Evolutionary conservation across 495 filamentous ascomycete genomes (phyloP).

Genomic region (Penicillium waksmanii): DNA sequence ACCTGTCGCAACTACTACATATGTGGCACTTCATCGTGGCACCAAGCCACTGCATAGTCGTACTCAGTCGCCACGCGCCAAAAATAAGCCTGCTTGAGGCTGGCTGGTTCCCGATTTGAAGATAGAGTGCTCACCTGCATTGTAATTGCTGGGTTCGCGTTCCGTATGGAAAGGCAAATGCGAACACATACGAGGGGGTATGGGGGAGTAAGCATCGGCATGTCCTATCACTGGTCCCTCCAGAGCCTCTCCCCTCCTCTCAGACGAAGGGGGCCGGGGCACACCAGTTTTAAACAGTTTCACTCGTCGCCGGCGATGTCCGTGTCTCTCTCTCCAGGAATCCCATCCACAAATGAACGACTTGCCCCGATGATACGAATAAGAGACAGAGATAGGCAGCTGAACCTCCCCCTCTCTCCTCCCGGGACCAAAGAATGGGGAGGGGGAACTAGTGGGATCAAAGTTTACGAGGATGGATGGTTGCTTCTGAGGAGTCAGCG

Average conservation of each 20-base stretch:
- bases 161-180: constrained; percentile 1
- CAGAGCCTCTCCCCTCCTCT: background rate
- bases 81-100: background rate
- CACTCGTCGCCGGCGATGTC: constrained; percentile 1
- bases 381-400: background rate
- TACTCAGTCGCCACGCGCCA: background rate
- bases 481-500: background rate
- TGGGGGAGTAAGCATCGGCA: background rate
- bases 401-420: background rate
- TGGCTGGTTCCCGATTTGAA: background rate
- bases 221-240: background rate
- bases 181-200: constrained; percentile 3
- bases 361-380: background rate
- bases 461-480: constrained; percentile 4
- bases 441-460: constrained; percentile 1
- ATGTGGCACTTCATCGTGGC: background rate
- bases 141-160: background rate
- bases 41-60: background rate
- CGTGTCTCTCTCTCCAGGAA: background rate
- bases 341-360: background rate
- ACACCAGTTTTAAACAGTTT: background rate
- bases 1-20: too few species aligned
- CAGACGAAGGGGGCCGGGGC: background rate
- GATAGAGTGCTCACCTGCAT: constrained; percentile 9
- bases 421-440: background rate